These are phyloP conservation scores for Ogataea pini DNA, from an alignment of 805 yeast species.

Conservation along the genomic window DNA sequence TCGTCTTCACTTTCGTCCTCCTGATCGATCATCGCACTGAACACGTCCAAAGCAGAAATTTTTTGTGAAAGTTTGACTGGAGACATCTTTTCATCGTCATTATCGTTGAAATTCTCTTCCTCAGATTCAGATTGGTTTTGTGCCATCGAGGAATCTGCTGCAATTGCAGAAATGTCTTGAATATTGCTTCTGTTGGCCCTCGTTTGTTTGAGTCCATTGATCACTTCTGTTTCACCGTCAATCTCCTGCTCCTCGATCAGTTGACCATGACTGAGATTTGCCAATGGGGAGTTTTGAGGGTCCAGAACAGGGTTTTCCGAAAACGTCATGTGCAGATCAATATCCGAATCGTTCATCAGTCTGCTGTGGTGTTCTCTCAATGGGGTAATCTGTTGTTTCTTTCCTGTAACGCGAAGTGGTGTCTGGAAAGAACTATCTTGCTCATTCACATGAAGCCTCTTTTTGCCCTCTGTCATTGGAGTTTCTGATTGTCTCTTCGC, in stretches of 20 bases:
- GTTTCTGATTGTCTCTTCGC: slow-evolving; percentile 22
- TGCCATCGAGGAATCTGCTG: slow-evolving; percentile 24
- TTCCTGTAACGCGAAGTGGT: slow-evolving; percentile 15
- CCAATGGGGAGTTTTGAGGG: slow-evolving; percentile 33
- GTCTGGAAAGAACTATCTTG: slow-evolving; percentile 25
- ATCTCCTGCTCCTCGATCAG: slow-evolving; percentile 25
- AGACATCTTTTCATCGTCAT: slow-evolving; percentile 26
- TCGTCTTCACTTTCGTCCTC: slow-evolving; percentile 22
- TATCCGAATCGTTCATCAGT: slow-evolving; percentile 24
- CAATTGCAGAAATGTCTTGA: slow-evolving; percentile 26
- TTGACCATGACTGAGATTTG: slow-evolving; percentile 32
- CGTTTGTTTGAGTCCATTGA: slow-evolving; percentile 20
- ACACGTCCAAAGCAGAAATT: slow-evolving; percentile 24
- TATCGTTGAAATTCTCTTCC: slow-evolving; percentile 13
- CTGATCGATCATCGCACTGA: slow-evolving; percentile 23
- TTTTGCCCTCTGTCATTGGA: slow-evolving; percentile 2
- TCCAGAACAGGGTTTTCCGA: slow-evolving; percentile 21
- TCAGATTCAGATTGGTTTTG: slow-evolving; percentile 12
- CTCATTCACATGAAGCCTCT: slow-evolving; percentile 13
- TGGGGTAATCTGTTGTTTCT: slow-evolving; percentile 20
- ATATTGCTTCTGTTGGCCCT: slow-evolving; percentile 13
- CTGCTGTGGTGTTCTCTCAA: slow-evolving; percentile 29
- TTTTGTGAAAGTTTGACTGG: slow-evolving; percentile 26
- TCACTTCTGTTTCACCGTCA: slow-evolving; percentile 31
- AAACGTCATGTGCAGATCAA: slow-evolving; percentile 17